Percentiles rank a stretch among this genome's conserved stretches.
These are phyloP conservation scores for Arabis hirsuta DNA, from an alignment of 345 rosid genomes.

Conservation along the genomic window DNA sequence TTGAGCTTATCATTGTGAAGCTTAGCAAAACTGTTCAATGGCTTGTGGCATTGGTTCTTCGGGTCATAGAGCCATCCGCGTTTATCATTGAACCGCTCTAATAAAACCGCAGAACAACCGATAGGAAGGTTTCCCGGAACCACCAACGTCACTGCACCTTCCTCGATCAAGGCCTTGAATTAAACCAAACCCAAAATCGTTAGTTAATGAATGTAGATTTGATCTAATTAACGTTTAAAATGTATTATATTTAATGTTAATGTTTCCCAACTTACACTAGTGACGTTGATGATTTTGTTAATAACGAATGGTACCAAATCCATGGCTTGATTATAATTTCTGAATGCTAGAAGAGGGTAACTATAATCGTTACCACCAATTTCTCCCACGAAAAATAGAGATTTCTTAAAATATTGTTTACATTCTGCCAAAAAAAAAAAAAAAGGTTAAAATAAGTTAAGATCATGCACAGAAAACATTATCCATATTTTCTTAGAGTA, in stretches of 20 bases:
- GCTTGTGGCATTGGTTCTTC: constrained; percentile 54
- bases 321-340: constrained; percentile 42
- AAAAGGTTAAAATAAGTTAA: neutral
- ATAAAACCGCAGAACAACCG: constrained; percentile 66
- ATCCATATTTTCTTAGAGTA: neutral
- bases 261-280: constrained; percentile 39
- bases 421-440: constrained; percentile 47
- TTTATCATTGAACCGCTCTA: constrained; percentile 52
- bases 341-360: constrained; percentile 52
- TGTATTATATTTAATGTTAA: neutral
- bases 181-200: neutral
- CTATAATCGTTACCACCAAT: constrained; percentile 83
- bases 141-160: constrained; percentile 66
- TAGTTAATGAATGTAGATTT: neutral
- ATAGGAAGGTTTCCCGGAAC: constrained; percentile 74
- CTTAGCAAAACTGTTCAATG: constrained; percentile 53
- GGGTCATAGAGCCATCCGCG: constrained; percentile 51
- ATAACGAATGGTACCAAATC: constrained; percentile 59
- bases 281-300: constrained; percentile 49
- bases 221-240: neutral
- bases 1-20: constrained; percentile 59
- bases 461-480: neutral
- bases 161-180: constrained; percentile 58
- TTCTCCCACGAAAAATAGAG: constrained; percentile 71
- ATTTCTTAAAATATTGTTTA: constrained; percentile 52